A percentile compares a stretch with the other conserved stretches of the same genome.
Conservation (phyloP, 371 early-diverging fungal genomes). For the Capillidium rhysosporum region DNA sequence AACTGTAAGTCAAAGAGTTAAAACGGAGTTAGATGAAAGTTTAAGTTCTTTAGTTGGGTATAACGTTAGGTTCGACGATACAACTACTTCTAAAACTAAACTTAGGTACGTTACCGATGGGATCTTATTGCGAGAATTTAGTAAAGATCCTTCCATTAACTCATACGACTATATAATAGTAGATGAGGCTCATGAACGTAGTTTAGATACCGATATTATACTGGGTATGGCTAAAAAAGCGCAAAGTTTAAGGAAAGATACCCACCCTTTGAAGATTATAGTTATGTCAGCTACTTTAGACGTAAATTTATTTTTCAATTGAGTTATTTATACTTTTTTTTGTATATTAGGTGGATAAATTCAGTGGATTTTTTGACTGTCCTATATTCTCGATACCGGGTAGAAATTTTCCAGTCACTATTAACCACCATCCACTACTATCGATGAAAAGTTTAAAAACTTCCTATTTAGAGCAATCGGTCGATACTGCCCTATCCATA, state of each 20-base stretch:
- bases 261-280: background rate
- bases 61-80: conserved; percentile 65
- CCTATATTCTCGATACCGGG: conserved; percentile 74
- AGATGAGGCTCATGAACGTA: conserved; percentile 95
- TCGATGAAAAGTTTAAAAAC: conserved; percentile 35
- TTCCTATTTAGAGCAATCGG: conserved; percentile 38
- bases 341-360: conserved; percentile 25
- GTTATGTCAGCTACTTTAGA: conserved; percentile 12
- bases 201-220: conserved; percentile 79
- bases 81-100: conserved; percentile 30
- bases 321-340: background rate
- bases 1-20: conserved; percentile 67
- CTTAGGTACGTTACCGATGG: conserved; percentile 88
- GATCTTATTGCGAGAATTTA: conserved; percentile 57
- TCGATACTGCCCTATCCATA: conserved; percentile 59
- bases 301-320: background rate
- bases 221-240: conserved; percentile 62
- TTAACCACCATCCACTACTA: conserved; percentile 22
- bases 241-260: conserved; percentile 14
- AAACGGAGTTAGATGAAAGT: conserved; percentile 37
- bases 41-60: conserved; percentile 70
- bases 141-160: conserved; percentile 30
- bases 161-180: conserved; percentile 59
- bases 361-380: conserved; percentile 48
- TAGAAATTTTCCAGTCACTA: conserved; percentile 53